These are phyloP conservation scores for Marasmius fiardii DNA, from an alignment of 1,284 basidiomycete genomes.

Conservation along the genomic window DNA sequence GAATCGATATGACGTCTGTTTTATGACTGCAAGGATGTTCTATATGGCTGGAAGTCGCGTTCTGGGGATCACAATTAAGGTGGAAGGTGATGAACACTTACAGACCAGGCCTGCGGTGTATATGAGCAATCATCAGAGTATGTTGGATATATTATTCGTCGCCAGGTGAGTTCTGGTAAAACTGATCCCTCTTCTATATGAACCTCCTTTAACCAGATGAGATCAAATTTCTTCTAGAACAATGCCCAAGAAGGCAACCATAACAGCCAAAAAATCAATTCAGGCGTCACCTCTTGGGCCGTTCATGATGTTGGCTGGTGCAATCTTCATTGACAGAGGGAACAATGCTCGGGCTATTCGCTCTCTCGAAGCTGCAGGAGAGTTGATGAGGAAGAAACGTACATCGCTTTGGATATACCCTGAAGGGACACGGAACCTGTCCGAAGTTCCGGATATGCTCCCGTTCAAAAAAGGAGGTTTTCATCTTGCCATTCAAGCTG, in stretches of 20 bases:
- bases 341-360: conserved; percentile 76
- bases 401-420: conserved; percentile 91
- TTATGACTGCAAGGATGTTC: conserved; percentile 83
- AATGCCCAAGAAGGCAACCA: conserved; percentile 80
- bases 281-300: conserved; percentile 90
- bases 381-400: conserved; percentile 74
- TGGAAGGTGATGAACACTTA: conserved; percentile 88
- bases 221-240: conserved; percentile 46
- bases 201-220: not conserved
- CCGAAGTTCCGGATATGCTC: conserved; percentile 65
- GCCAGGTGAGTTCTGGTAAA: conserved; percentile 55
- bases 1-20: conserved; percentile 82
- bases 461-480: conserved; percentile 99
- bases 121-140: conserved; percentile 93
- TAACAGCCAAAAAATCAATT: conserved; percentile 94
- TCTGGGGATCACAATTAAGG: conserved; percentile 69
- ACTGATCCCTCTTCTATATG: not conserved
- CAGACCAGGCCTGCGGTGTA: conserved; percentile 67
- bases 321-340: conserved; percentile 90
- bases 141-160: conserved; percentile 84
- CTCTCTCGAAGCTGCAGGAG: conserved; percentile 77
- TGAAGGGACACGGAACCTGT: conserved; percentile 84
- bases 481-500: conserved; percentile 90
- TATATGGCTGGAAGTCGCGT: conserved; percentile 67
- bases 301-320: conserved; percentile 89